These are phyloP conservation scores for Suillus weaverae DNA, from an alignment of 768 basidiomycete genomes.

Conservation along the genomic window DNA sequence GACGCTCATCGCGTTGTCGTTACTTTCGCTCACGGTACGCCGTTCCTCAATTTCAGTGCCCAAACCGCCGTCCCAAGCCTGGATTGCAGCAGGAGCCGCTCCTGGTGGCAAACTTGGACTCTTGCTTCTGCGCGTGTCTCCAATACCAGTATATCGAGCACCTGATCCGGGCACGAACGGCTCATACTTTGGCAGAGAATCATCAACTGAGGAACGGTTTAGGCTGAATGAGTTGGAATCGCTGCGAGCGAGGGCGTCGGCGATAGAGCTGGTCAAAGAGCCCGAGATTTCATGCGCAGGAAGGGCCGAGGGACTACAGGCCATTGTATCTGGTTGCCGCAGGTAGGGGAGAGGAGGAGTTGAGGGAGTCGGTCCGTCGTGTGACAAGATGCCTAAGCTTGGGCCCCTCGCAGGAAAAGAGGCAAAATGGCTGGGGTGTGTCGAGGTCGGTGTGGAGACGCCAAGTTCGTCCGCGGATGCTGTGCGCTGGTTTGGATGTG, in stretches of 20 bases:
- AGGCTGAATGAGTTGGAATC: constrained; percentile 12
- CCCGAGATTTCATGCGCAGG: constrained; percentile 9
- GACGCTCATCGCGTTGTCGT: neutral
- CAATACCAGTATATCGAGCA: constrained; percentile 11
- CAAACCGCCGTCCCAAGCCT: constrained; percentile 37
- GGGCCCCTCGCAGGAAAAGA: constrained; percentile 58
- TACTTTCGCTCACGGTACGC: neutral
- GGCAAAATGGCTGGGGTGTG: constrained; percentile 46
- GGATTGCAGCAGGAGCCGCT: constrained; percentile 39
- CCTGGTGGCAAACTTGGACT: constrained; percentile 43
- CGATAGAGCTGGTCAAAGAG: constrained; percentile 40
- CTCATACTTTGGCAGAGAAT: constrained; percentile 41
- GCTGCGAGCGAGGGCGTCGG: constrained; percentile 34
- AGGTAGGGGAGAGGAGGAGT: constrained; percentile 11
- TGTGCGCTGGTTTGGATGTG: constrained; percentile 18
- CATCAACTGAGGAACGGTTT: constrained; percentile 22
- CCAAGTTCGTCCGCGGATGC: constrained; percentile 31
- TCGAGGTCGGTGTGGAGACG: constrained; percentile 5
- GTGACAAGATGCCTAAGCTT: constrained; percentile 21
- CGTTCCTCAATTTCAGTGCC: constrained; percentile 28
- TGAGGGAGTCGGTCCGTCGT: constrained; percentile 30
- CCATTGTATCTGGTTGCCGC: constrained; percentile 11
- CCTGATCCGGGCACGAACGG: constrained; percentile 18
- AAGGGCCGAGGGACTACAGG: constrained; percentile 8
- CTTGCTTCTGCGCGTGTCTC: constrained; percentile 24